Evolutionary conservation across 257 asterid species (phyloP), one percentile per base, ranked within the genome.

Genomic region (Fraxinus quadrangulata): DNA sequence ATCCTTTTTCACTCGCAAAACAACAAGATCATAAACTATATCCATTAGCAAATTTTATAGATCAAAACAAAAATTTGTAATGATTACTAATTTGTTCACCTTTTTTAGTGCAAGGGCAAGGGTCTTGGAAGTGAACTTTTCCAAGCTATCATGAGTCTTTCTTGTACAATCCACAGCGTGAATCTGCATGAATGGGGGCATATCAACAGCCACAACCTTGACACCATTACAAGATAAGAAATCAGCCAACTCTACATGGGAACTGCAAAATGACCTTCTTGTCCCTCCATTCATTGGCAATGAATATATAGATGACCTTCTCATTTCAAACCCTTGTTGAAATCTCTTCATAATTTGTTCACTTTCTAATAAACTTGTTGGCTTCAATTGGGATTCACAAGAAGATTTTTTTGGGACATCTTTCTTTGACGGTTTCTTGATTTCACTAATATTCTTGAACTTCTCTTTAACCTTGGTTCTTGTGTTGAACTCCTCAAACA

Each of bases 121-220:
- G 56, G 96, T 81, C 88, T 87, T 94, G 75, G 99, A 91, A 30
- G 97, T 90, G 92, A 92, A 94, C 89, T 92, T 94, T 72, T 94
- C 99, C 89, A 94, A 79, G 89, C 99, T 94, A 83, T 94, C 99
- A 82, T 79, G 89, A 59, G 94, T 83, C 77, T 90, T 94, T 83
- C 99, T 90, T 12, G 97, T 97, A 85, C 90, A 92, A 85, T 91
- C 91, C 10, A 94, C 97, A 67, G 94, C 99, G 79, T 94, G 99
- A 82, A 92, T 87, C 87, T 92, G 97, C 99, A 94, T 91, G 82
- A 86, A 92, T 4, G 99, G 96, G 3, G 97, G 95, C 99, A 94
- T 94, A 80, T 94, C 99, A 24, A 92, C 99, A 17, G 99, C 94
- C 73, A 92, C 96, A 73, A 92, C 89, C 79, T 87, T 94, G 49